Evolutionary conservation across 169 alveolate genomes (phyloP).

Genomic region (Eimeria necatrix): DNA sequence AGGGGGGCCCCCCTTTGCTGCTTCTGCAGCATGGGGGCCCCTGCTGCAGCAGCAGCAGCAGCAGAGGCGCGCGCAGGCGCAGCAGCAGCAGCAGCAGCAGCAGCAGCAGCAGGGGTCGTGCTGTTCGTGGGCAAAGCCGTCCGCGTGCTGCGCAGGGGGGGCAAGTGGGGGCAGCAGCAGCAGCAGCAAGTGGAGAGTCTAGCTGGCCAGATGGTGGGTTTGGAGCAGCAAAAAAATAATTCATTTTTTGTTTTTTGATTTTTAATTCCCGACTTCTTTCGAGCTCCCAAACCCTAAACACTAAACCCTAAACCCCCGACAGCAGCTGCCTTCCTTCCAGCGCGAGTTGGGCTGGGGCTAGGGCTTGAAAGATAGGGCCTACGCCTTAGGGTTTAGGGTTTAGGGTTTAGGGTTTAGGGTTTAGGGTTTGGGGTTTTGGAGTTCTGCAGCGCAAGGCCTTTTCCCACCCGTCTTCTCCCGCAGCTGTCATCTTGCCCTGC

Average conservation of each 20-base stretch:
- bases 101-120: conserved; percentile 63
- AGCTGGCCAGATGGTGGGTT: neutral
- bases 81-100: conserved; percentile 23
- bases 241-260: too few relatives aligned
- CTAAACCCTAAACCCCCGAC: too few relatives aligned
- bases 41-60: conserved; percentile 49
- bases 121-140: conserved; percentile 66
- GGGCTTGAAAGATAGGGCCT: too few relatives aligned
- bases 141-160: conserved; percentile 66
- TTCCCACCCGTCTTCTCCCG: conserved; percentile 71
- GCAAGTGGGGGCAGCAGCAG: conserved; percentile 30
- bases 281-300: too few relatives aligned
- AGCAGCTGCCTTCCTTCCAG: too few relatives aligned
- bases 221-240: neutral
- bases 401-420: conserved; percentile 45
- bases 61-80: neutral
- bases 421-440: conserved; percentile 28
- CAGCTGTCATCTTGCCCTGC: conserved; percentile 66
- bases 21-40: conserved; percentile 28
- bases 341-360: too few relatives aligned
- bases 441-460: conserved; percentile 77
- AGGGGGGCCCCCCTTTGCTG: conserved; percentile 45
- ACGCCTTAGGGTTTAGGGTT: conserved; percentile 20
- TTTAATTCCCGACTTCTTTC: too few relatives aligned
- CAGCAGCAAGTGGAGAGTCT: neutral